Conservation (phyloP, 768 basidiomycete genomes). For the Suillus tomentosus region DNA sequence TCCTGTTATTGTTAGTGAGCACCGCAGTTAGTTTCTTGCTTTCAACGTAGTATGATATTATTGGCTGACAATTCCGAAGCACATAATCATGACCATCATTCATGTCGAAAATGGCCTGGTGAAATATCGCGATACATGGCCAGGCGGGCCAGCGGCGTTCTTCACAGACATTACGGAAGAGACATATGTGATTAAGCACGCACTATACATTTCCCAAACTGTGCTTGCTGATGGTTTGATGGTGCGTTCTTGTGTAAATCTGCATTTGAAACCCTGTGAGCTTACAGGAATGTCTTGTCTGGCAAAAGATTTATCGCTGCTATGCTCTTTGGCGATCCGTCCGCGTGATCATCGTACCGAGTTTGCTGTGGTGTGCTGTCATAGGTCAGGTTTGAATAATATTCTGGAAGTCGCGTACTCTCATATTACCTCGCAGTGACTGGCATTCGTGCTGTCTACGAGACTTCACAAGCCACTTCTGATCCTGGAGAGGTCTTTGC, state of each 20-base stretch:
- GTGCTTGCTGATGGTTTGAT: not conserved
- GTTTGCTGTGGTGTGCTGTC: not conserved
- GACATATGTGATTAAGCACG: not conserved
- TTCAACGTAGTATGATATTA: not conserved
- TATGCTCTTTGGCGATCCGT: not conserved
- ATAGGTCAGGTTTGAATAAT: not conserved
- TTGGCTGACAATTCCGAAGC: not conserved
- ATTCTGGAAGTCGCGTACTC: not conserved
- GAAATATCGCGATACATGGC: not conserved
- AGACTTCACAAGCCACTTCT: conserved; percentile 1
- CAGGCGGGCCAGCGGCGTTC: not conserved
- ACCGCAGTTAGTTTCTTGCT: conserved; percentile 16
- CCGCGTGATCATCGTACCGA: not conserved
- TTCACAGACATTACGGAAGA: not conserved
- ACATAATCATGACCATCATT: not conserved
- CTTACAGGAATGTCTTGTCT: not conserved
- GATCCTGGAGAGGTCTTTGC: conserved; percentile 6
- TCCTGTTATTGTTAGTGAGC: conserved; percentile 24
- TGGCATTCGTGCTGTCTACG: not conserved
- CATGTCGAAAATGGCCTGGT: not conserved
- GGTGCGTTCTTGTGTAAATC: not conserved
- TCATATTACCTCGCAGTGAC: not conserved
- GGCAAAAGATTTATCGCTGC: not conserved
- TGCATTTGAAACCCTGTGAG: not conserved
- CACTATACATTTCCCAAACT: not conserved